A percentile compares a stretch with the other conserved stretches of the same genome.
These are phyloP conservation scores for Anthostomella pinea DNA, from an alignment of 2,329 filamentous ascomycete species.

Conservation along the genomic window DNA sequence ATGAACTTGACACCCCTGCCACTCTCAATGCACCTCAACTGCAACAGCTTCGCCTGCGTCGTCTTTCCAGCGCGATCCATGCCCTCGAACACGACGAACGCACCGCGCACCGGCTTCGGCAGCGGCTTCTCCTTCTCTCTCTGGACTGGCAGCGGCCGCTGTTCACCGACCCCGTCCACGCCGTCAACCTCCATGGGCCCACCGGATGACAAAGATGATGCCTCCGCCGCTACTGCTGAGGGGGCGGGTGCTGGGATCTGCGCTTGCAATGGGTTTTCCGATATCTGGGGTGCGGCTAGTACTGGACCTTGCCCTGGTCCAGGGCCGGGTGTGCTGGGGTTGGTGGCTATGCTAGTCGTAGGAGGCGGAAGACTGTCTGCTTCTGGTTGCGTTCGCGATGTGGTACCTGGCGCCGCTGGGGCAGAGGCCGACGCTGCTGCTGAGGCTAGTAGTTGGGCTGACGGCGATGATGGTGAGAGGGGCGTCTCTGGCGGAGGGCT, in stretches of 20 bases:
- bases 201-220: no score
- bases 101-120: slow-evolving; percentile 51
- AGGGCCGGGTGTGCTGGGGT: slow-evolving; percentile 2
- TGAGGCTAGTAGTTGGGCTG: no score
- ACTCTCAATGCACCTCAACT: slow-evolving; percentile 49
- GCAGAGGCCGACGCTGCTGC: no score
- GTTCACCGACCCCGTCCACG: slow-evolving; percentile 14
- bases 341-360: background rate
- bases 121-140: slow-evolving; percentile 1
- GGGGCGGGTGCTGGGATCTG: slow-evolving; percentile 21
- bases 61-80: slow-evolving; percentile 90
- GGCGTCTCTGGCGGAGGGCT: slow-evolving; percentile 2
- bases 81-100: slow-evolving; percentile 82
- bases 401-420: no score
- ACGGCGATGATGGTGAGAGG: background rate
- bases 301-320: slow-evolving; percentile 14
- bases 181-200: slow-evolving; percentile 20
- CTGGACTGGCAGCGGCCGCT: slow-evolving; percentile 13
- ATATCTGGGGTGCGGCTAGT: slow-evolving; percentile 27
- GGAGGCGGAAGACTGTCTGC: background rate
- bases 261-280: slow-evolving; percentile 21
- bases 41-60: slow-evolving; percentile 75
- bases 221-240: slow-evolving; percentile 3
- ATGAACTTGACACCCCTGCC: slow-evolving; percentile 51
- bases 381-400: slow-evolving; percentile 2